Conservation (phyloP, 1,284 basidiomycete genomes). For the Irpex sp. region DNA sequence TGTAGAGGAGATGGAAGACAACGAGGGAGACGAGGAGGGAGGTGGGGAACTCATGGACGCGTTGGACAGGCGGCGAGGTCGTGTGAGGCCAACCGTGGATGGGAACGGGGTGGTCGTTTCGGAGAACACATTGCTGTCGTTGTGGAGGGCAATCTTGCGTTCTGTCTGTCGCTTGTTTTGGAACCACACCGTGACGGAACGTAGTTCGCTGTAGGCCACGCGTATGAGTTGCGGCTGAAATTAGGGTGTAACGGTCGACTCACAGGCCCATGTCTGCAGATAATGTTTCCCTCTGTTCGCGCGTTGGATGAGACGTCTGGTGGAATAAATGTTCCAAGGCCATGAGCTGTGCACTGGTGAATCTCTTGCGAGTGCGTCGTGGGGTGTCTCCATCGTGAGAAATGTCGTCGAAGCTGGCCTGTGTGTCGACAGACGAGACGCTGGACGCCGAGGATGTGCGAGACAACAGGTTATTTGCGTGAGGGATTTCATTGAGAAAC, state of each 20-base stretch:
- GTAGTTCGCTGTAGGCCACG: constrained; percentile 52
- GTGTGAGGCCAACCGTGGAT: constrained; percentile 23
- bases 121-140: constrained; percentile 14
- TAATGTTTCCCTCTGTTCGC: constrained; percentile 64
- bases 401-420: constrained; percentile 11
- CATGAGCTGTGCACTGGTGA: constrained; percentile 63
- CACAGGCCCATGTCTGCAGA: constrained; percentile 61
- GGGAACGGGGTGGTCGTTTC: constrained; percentile 27
- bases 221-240: background rate
- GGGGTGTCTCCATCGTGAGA: constrained; percentile 15
- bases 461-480: constrained; percentile 17
- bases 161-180: constrained; percentile 79
- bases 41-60: constrained; percentile 13
- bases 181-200: constrained; percentile 80
- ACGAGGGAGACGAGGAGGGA: constrained; percentile 13
- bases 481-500: background rate
- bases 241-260: constrained; percentile 25
- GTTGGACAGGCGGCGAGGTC: constrained; percentile 13
- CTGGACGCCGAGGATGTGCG: constrained; percentile 27
- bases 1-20: constrained; percentile 21
- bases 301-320: constrained; percentile 64
- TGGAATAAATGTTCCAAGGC: constrained; percentile 72
- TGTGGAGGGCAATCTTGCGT: constrained; percentile 52
- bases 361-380: constrained; percentile 63
- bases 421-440: constrained; percentile 22